Evolutionary conservation across 73 alveolate species (phyloP), one percentile per base, ranked within the genome.

Genomic region (Paramecium bursaria): DNA sequence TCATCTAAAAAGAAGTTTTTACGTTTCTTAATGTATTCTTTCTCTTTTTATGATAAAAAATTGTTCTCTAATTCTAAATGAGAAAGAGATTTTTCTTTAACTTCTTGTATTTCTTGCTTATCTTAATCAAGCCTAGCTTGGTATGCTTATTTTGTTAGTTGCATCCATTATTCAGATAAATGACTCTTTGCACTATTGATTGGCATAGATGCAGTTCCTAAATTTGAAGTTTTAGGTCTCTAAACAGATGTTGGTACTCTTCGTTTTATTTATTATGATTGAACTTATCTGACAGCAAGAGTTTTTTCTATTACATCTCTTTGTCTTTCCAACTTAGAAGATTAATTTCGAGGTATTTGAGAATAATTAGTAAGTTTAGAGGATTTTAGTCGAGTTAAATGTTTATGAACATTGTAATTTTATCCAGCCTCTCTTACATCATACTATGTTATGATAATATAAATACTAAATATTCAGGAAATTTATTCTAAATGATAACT

Each of bases 281-380:
- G 14, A 15, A 67, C 61, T 3, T 53, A 57, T 0, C 82, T 11
- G 19, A 21, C 35, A 11, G 82, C 19, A 31, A 67, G 33, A 11
- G 53, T 67, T 42, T 67, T 67, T 26, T 67, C 82, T 14, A 67
- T 67, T 0, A 67, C 1, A 31, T 67, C 82, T 67, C 82, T 67
- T 4, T 67, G 22, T 42, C 82, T 33, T 14, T 67, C 82, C 23
- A 67, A 67, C 44, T 67, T 67, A 3, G 82, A 67, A n/a, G 82
- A 67, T 42, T 67, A 17, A 67, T 67, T 67, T n/a, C 82, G 54
- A n/a, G 82, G 82, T 21, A 67, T 25, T 35, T 42, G 22, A 19
- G 33, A 14, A 67, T 67, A 67, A 19, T 67, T 15, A 3, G 22
- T 44, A 10, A 67, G 44, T 7, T n/a, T 39, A n/a, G 60, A 33